Evolutionary conservation across 2,329 filamentous ascomycete genomes (phyloP), one percentile per base, ranked within the genome.

Genomic region (Penicillium digitatum): DNA sequence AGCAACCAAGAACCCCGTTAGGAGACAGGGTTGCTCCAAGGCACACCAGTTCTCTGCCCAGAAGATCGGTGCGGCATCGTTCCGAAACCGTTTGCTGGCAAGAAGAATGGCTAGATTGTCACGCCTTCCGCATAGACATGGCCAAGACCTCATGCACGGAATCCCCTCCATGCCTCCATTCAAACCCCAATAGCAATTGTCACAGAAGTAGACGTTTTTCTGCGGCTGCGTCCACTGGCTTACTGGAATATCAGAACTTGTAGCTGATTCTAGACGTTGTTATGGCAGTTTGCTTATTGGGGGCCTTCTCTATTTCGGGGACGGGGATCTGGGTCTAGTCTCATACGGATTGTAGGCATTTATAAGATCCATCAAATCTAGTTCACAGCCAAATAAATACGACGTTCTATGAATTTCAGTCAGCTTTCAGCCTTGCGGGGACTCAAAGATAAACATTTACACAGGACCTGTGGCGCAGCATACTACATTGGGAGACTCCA

Each of bases 31-130:
- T 26, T 54, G 35, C 35, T 62, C 59, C 14, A 62, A 60, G 1
- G 58, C 55, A 27, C 58, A 62, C 10, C 44, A 49, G n/a, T 56
- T 60, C 27, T 60, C 58, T 5, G 34, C 48, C 58, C 59, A 60
- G 29, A 62, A 60, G 0, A 59, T 42, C 14, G 48, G 46, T 6
- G 52, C 50, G 8, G 59, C 58, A 7, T 62, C 58, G 3, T 52
- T 34, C 32, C 58, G 48, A 5, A 60, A 18, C 9, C 42, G 24
- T 18, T 27, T 54, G 29, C 50, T 55, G 34, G 46, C 37, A 1
- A 57, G 46, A 16, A 59, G 37, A 14, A 59, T 24, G 5, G 51
- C 39, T 12, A 59, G 32, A 16, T 55, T 52, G 3, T 34, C 24
- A n/a, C 43, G 55, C 18, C 57, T 48, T 27, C 42, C 50, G 24